Percentiles rank a stretch among this genome's conserved stretches.
Conservation (phyloP, 371 early-diverging fungal genomes). For the Capillidium heterosporum region DNA sequence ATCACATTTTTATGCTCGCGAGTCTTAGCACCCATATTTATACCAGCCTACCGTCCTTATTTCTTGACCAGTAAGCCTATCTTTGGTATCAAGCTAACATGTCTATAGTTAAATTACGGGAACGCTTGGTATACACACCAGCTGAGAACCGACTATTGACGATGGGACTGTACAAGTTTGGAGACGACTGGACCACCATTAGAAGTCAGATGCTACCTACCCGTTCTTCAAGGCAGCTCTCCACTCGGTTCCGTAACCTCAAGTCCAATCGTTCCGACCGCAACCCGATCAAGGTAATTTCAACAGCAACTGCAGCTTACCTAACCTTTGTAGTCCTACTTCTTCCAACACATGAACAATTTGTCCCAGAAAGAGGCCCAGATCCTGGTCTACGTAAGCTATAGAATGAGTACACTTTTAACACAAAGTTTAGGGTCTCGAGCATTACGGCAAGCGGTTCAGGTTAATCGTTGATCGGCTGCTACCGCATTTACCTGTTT, state of each 20-base stretch:
- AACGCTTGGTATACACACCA: not conserved
- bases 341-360: slow-evolving; percentile 15
- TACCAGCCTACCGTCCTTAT: not conserved
- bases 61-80: not conserved
- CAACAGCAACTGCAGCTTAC: too few species aligned
- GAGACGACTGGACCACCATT: slow-evolving; percentile 19
- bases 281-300: slow-evolving; percentile 18
- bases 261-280: slow-evolving; percentile 13
- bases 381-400: slow-evolving; percentile 10
- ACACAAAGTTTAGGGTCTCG: slow-evolving; percentile 9
- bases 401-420: not conserved
- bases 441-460: slow-evolving; percentile 19
- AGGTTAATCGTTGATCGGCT: slow-evolving; percentile 13
- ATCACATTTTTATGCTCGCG: not conserved
- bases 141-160: slow-evolving; percentile 12
- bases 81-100: not conserved
- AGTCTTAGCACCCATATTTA: slow-evolving; percentile 3
- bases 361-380: slow-evolving; percentile 23
- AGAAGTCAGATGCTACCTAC: slow-evolving; percentile 20
- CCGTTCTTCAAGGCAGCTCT: slow-evolving; percentile 18
- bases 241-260: slow-evolving; percentile 19
- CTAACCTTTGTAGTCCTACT: slow-evolving; percentile 12
- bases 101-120: not conserved
- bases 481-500: slow-evolving; percentile 16
- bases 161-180: slow-evolving; percentile 19